Base-by-base conservation (phyloP, 257 asterid genomes). In the Rhazya stricta region DNA sequence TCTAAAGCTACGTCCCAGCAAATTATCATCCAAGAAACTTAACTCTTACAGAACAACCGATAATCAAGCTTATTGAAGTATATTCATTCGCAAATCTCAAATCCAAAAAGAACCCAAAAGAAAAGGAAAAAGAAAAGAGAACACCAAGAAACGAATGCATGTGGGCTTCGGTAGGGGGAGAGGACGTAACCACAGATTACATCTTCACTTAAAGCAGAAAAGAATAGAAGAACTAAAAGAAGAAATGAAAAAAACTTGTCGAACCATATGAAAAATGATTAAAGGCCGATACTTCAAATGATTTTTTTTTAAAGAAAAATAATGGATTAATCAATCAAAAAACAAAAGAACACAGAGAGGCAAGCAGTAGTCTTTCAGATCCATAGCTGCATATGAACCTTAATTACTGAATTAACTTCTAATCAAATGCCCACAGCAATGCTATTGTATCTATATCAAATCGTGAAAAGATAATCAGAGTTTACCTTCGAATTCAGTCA, bases 371-470 rank as follows among this genome's bases (percentile, higher is more conserved):
- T 41, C 11, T 42, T 30, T 69, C 39, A 77, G 76, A 77, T 69
- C 79, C 80, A 46, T 12, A 32, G 21, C 23, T 4, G 42, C n/a
- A 42, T 39, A 63, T 45, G 69, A 60, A 12, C 6, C 46, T 1
- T 21, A 62, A 62, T 30, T 21, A 34, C 37, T 46, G 12, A 25
- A 61, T 10, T 32, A 71, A 69, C 13, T n/a, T 58, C 5, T 32
- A 43, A 58, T 53, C n/a, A 39, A 23, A 43, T 30, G 36, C 32
- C 9, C n/a, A 9, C 62, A 3, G 12, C 6, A 18, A 53, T 16
- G 39, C n/a, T 65, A 16, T 21, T 8, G 25, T 12, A 46, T 63
- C 42, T 39, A 76, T 69, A 69, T 77, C 36, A 58, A 27, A 69
- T 45, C 48, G 37, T 13, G 15, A 9, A 6, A 34, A 18, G 27